Evolutionary conservation across 192 early-diverging fungal species (phyloP).

Genomic region (Coemansia sp.): DNA sequence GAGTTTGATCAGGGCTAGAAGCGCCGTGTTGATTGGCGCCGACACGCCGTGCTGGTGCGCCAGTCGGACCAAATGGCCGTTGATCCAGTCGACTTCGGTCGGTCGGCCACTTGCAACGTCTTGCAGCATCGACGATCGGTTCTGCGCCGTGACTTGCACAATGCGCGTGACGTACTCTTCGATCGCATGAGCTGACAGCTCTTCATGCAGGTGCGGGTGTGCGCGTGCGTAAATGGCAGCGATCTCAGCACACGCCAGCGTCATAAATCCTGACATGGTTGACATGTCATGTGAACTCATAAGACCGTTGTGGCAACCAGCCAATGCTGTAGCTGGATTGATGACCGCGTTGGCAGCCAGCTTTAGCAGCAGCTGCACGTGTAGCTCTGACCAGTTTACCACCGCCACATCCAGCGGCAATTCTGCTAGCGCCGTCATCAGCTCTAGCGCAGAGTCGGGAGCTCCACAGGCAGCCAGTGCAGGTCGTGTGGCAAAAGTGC

Average conservation of each 20-base stretch:
- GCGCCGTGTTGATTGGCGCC: slow-evolving; percentile 40
- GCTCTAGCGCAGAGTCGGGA: slow-evolving; percentile 18
- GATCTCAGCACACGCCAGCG: slow-evolving; percentile 35
- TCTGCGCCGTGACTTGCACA: slow-evolving; percentile 43
- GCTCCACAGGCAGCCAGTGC: slow-evolving; percentile 8
- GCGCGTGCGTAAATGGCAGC: slow-evolving; percentile 41
- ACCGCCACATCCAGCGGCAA: slow-evolving; percentile 35
- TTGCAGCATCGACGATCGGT: slow-evolving; percentile 58
- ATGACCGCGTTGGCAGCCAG: slow-evolving; percentile 66
- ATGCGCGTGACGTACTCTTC: slow-evolving; percentile 43
- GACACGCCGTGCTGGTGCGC: slow-evolving; percentile 53
- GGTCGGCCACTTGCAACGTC: slow-evolving; percentile 40
- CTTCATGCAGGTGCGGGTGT: slow-evolving; percentile 37
- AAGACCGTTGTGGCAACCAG: slow-evolving; percentile 55
- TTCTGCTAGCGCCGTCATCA: slow-evolving; percentile 24
- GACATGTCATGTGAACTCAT: neutral
- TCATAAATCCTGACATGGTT: slow-evolving; percentile 19
- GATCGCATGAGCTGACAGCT: slow-evolving; percentile 32
- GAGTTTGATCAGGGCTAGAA: slow-evolving; percentile 43
- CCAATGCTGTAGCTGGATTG: slow-evolving; percentile 64
- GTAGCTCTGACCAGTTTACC: slow-evolving; percentile 49
- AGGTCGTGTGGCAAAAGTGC: slow-evolving; percentile 48
- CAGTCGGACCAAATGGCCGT: slow-evolving; percentile 56
- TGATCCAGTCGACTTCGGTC: slow-evolving; percentile 60
- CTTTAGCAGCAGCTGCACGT: slow-evolving; percentile 56